These are phyloP conservation scores for Backusella luteola DNA, from an alignment of 192 early-diverging fungal species.

Conservation along the genomic window DNA sequence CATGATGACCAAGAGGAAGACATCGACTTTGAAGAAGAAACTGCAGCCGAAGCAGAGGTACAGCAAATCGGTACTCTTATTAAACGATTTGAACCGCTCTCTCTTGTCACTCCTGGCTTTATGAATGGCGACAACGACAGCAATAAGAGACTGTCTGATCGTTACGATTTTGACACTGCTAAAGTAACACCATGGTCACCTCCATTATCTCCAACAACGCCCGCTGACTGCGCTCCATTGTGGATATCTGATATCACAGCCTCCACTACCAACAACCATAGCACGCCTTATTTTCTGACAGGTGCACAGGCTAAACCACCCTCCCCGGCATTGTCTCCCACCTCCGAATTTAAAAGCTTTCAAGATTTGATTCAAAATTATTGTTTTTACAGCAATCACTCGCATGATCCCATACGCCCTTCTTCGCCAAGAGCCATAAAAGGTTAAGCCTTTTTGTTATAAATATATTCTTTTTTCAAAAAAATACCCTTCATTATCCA, in stretches of 20 bases:
- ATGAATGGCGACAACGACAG: not conserved
- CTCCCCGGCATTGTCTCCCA: not conserved
- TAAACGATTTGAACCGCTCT: not conserved
- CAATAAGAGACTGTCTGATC: not conserved
- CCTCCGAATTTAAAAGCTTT: slow-evolving; percentile 2
- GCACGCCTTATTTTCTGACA: not conserved
- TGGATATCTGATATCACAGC: not conserved
- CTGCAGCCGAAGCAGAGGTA: not conserved
- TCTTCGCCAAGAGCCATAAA: not conserved
- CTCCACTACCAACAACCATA: slow-evolving; percentile 2
- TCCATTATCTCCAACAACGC: slow-evolving; percentile 7
- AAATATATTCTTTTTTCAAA: not conserved
- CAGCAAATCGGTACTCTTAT: not conserved
- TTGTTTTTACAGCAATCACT: not conserved
- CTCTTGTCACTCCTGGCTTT: not conserved
- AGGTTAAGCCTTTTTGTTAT: not conserved
- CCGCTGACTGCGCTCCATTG: not conserved
- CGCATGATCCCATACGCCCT: not conserved
- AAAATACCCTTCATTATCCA: not conserved
- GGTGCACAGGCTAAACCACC: not conserved
- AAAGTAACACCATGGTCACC: not conserved
- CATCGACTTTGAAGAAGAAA: not conserved
- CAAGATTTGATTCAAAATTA: slow-evolving; percentile 8
- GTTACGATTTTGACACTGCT: slow-evolving; percentile 1
- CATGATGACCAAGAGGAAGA: not conserved